phyloP scores from a whole-genome alignment of 2,329 filamentous ascomycete species.

The Venturia effusa region DNA sequence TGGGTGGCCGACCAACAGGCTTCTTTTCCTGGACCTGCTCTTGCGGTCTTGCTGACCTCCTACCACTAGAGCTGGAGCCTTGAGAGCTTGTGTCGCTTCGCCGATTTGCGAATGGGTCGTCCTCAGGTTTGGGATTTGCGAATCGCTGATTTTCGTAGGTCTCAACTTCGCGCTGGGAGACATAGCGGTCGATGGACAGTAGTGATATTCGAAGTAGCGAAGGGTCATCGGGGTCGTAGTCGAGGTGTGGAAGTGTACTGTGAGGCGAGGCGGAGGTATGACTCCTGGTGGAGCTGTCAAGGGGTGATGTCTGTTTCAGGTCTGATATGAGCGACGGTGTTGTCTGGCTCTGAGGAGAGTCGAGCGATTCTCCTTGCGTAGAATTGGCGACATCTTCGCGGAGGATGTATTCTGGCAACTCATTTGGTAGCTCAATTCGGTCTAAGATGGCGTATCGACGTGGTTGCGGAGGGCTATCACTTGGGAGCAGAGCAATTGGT shows the following conservation, averaged over 20 bases:
- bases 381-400: not conserved
- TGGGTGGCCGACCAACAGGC: not conserved
- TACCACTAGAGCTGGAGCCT: not conserved
- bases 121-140: slow-evolving; percentile 6
- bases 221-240: slow-evolving; percentile 2
- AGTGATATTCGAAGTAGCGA: slow-evolving; percentile 6
- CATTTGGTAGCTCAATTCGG: not conserved
- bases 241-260: not conserved
- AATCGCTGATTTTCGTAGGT: slow-evolving; percentile 8
- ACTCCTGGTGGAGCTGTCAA: not conserved
- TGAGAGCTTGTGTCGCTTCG: not conserved
- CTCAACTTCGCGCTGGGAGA: slow-evolving; percentile 3
- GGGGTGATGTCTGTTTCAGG: not conserved
- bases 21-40: not conserved
- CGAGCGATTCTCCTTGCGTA: not conserved
- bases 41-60: not conserved
- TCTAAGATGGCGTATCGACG: slow-evolving; percentile 8
- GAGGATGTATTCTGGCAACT: slow-evolving; percentile 5
- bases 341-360: not conserved
- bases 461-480: slow-evolving; percentile 1
- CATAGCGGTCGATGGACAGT: not conserved
- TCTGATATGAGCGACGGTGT: not conserved
- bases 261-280: not conserved
- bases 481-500: not conserved
- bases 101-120: not conserved